phyloP scores from a whole-genome alignment of 148 eudicot species.

The Spergularia marina region DNA sequence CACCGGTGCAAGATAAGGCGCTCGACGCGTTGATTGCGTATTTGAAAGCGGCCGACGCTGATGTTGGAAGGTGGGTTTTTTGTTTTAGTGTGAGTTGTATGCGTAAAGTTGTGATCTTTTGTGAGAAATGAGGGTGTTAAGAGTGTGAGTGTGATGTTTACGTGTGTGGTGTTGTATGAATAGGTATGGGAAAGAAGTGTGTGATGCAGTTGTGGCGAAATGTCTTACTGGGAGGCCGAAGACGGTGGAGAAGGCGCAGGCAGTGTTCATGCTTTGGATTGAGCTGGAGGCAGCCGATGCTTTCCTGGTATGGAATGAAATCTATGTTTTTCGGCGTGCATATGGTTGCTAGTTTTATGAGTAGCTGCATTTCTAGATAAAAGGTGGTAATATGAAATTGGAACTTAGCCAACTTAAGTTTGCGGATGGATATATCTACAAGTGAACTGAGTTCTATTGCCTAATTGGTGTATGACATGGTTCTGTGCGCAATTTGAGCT shows the following conservation, averaged over 20 bases:
- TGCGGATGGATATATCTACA: constrained; percentile 2
- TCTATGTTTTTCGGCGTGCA: neutral
- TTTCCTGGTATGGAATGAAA: constrained; percentile 61
- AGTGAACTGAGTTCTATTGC: neutral
- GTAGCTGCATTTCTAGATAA: neutral
- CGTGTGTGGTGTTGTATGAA: constrained; percentile 16
- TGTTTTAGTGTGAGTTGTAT: neutral
- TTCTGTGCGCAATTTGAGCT: too few relatives aligned
- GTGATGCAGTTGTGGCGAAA: constrained; percentile 86
- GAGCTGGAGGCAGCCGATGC: constrained; percentile 94
- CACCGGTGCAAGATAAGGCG: constrained; percentile 97
- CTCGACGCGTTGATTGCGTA: constrained; percentile 84
- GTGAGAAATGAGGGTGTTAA: neutral
- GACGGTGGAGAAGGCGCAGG: constrained; percentile 97
- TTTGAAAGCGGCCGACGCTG: constrained; percentile 87
- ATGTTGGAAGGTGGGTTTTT: constrained; percentile 64
- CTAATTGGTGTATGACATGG: neutral
- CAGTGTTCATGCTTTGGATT: constrained; percentile 82
- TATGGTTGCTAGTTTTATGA: neutral
- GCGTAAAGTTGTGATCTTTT: constrained; percentile 4
- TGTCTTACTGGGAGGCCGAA: constrained; percentile 93
- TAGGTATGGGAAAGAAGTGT: constrained; percentile 88
- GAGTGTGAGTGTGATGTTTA: neutral
- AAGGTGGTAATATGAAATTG: neutral
- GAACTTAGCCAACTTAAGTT: neutral